Conservation (phyloP, 2,329 filamentous ascomycete genomes). For the Hirsutella rhossiliensis region DNA sequence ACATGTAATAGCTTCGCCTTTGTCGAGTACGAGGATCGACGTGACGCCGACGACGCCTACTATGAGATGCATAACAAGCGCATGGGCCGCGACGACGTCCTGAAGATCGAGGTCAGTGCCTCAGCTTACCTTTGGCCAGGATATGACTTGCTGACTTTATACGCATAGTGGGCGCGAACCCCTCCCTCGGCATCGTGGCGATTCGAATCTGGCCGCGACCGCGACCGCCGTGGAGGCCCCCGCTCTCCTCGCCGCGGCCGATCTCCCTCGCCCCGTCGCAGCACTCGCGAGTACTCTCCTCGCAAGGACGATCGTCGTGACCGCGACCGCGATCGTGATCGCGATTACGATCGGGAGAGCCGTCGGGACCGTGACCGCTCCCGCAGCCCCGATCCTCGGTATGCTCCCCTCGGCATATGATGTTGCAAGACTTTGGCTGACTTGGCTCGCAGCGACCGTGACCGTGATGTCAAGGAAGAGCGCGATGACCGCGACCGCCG, state of each 20-base stretch:
- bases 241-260: slow-evolving; percentile 56
- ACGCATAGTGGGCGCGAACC: slow-evolving; percentile 84
- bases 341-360: slow-evolving; percentile 55
- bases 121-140: background rate
- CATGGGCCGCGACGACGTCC: slow-evolving; percentile 82
- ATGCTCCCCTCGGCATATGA: slow-evolving; percentile 6
- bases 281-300: slow-evolving; percentile 70
- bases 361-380: slow-evolving; percentile 67
- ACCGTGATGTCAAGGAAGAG: slow-evolving; percentile 49
- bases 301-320: slow-evolving; percentile 80
- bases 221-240: slow-evolving; percentile 43
- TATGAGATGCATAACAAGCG: slow-evolving; percentile 99
- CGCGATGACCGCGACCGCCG: slow-evolving; percentile 62
- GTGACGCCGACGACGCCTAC: slow-evolving; percentile 97
- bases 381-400: slow-evolving; percentile 56
- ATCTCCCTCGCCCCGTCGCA: slow-evolving; percentile 67
- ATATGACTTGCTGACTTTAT: background rate
- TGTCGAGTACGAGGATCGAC: slow-evolving; percentile 96
- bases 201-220: slow-evolving; percentile 83
- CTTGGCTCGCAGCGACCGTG: slow-evolving; percentile 28
- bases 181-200: slow-evolving; percentile 97
- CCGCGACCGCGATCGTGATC: slow-evolving; percentile 39
- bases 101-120: slow-evolving; percentile 85
- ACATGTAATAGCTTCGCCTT: slow-evolving; percentile 65
- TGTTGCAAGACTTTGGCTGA: background rate